Conservation (phyloP, 768 basidiomycete species). For the Sarcodon aspratus region DNA sequence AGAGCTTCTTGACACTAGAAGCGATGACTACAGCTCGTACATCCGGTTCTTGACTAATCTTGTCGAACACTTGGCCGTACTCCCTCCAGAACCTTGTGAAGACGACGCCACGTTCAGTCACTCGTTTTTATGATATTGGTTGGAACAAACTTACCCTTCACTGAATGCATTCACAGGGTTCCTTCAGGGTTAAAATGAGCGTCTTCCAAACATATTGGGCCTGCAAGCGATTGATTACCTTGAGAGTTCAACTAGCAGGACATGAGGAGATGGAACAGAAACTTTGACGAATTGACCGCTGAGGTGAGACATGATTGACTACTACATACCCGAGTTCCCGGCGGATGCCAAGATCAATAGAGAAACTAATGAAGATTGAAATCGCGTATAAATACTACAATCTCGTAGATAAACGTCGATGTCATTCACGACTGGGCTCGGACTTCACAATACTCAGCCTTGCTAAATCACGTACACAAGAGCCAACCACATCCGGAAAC, state of each 20-base stretch:
- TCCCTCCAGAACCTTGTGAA: constrained; percentile 58
- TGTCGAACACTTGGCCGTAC: constrained; percentile 50
- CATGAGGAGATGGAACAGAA: constrained; percentile 22
- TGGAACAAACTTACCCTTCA: constrained; percentile 23
- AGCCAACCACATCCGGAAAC: too few species aligned
- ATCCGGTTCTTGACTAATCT: constrained; percentile 36
- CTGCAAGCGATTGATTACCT: constrained; percentile 14
- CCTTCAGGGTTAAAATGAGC: constrained; percentile 18
- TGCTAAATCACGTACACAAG: too few species aligned
- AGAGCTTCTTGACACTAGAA: constrained; percentile 58
- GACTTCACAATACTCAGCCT: too few species aligned
- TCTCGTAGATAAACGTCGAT: too few species aligned
- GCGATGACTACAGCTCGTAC: constrained; percentile 67
- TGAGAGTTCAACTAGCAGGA: constrained; percentile 27
- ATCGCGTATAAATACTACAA: too few species aligned
- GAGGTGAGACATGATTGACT: constrained; percentile 5
- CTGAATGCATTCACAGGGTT: constrained; percentile 60
- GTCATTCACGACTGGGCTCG: too few species aligned
- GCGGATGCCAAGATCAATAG: too few species aligned
- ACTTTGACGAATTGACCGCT: constrained; percentile 20
- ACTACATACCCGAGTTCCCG: too few species aligned
- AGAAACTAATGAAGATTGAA: too few species aligned
- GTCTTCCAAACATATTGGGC: not conserved
- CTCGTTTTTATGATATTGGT: not conserved
- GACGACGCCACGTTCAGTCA: not conserved